Evolutionary conservation across 768 basidiomycete genomes (phyloP).

Genomic region (Mycena pura): DNA sequence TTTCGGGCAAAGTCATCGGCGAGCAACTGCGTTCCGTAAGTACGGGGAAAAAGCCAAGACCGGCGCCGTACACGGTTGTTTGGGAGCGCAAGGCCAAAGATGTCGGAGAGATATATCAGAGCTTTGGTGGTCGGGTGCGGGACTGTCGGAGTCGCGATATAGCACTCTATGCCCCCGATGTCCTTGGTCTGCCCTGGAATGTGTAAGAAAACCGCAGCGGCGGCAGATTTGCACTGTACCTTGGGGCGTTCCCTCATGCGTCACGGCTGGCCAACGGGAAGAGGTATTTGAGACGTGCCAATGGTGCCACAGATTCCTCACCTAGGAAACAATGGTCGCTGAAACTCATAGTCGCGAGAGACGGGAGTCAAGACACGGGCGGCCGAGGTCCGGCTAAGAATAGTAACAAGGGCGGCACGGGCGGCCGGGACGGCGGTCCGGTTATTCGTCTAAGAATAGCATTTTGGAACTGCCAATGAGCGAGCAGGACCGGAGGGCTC

Average conservation of each 20-base stretch:
- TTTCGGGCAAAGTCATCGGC: constrained; percentile 45
- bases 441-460: too few relatives aligned
- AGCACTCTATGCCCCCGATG: constrained; percentile 47
- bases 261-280: constrained; percentile 31
- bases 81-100: constrained; percentile 42
- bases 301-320: not conserved
- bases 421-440: too few relatives aligned
- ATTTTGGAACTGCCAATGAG: too few relatives aligned
- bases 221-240: constrained; percentile 2
- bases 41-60: not conserved
- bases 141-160: constrained; percentile 46
- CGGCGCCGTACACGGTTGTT: constrained; percentile 39
- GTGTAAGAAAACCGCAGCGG: not conserved
- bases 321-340: constrained; percentile 35
- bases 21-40: constrained; percentile 29
- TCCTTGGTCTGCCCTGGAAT: constrained; percentile 41
- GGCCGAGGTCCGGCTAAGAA: too few relatives aligned
- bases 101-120: constrained; percentile 46
- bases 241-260: constrained; percentile 31
- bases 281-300: not conserved
- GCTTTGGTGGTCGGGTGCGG: constrained; percentile 44
- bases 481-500: too few relatives aligned
- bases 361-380: too few relatives aligned
- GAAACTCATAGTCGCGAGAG: constrained; percentile 34
- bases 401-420: too few relatives aligned